These are phyloP conservation scores for Scheffersomyces stipitis DNA, from an alignment of 805 yeast genomes.

Conservation along the genomic window DNA sequence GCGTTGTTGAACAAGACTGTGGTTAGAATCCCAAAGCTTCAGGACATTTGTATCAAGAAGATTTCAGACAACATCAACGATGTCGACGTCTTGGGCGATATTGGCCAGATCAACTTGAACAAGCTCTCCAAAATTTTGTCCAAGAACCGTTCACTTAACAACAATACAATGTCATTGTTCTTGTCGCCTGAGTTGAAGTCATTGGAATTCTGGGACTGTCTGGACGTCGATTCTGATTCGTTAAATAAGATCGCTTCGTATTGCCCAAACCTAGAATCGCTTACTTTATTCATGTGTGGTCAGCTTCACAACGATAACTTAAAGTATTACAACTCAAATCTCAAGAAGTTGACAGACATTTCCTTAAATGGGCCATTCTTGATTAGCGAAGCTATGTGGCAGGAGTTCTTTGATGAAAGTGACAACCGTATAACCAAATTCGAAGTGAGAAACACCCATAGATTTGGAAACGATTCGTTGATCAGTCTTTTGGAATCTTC, in stretches of 20 bases:
- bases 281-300: conserved; percentile 90
- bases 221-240: conserved; percentile 66
- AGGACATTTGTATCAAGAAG: conserved; percentile 73
- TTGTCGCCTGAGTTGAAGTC: conserved; percentile 55
- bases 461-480: conserved; percentile 70
- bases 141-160: conserved; percentile 76
- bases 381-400: conserved; percentile 77
- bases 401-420: conserved; percentile 59
- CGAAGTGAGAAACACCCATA: conserved; percentile 76
- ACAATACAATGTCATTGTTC: conserved; percentile 71
- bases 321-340: conserved; percentile 57
- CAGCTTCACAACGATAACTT: conserved; percentile 79
- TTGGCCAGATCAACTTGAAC: conserved; percentile 69
- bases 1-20: conserved; percentile 76
- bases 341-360: conserved; percentile 53
- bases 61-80: conserved; percentile 68
- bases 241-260: conserved; percentile 68
- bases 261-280: conserved; percentile 68
- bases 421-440: conserved; percentile 58
- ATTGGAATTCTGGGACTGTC: conserved; percentile 91
- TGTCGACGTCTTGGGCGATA: conserved; percentile 83
- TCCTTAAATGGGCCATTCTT: conserved; percentile 89
- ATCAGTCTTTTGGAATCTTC: conserved; percentile 61
- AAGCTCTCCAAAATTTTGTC: conserved; percentile 76
- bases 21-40: conserved; percentile 65